Base-by-base conservation (phyloP, 805 yeast species). In the Kazachstania psychrophila region DNA sequence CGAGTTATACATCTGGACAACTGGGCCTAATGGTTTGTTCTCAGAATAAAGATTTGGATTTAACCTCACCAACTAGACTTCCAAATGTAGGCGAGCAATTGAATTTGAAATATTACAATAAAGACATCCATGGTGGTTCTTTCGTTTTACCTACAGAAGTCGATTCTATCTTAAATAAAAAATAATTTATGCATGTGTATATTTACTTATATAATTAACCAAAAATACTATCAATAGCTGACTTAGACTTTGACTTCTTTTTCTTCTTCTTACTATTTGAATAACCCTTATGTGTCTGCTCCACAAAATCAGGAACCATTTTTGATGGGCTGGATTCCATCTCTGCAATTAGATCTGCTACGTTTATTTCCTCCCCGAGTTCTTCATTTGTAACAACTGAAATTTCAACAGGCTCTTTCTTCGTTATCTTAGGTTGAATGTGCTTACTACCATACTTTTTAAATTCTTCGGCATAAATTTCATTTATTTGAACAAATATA, bases 1-100 rank as follows among this genome's bases (percentile, higher is more conserved):
- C 95, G 27, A 75, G 85, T 11, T 85, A 85, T 60, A 84, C 95
- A 3, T 79, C 89, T 6, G 95, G 95, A 12, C 94, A 84, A 60
- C 69, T 85, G 44, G 94, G 94, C 1, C 65, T 85, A 38, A 68
- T 85, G 56, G 72, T 83, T 16, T 82, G 89, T 42, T 69, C 79
- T 28, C 79, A 77, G 52, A 72, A 78, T 50, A 46, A 62, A 1
- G 28, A 53, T 0, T 62, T 67, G 16, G 57, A 68, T 44, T 63
- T 83, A 38, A 60, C 60, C 16, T 58, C 42, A 23, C 89, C 94
- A 7, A 40, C 58, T 20, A 72, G 88, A 47, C 52, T 70, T 36
- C 46, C 69, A 6, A 44, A 58, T 2, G 69, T 62, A 18, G 56
- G 62, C 29, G 87, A 81, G 53, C 57, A 58, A 16, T 50, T 60